Evolutionary conservation across 2,329 filamentous ascomycete species (phyloP).

Genomic region (Stylonectria norvegica): DNA sequence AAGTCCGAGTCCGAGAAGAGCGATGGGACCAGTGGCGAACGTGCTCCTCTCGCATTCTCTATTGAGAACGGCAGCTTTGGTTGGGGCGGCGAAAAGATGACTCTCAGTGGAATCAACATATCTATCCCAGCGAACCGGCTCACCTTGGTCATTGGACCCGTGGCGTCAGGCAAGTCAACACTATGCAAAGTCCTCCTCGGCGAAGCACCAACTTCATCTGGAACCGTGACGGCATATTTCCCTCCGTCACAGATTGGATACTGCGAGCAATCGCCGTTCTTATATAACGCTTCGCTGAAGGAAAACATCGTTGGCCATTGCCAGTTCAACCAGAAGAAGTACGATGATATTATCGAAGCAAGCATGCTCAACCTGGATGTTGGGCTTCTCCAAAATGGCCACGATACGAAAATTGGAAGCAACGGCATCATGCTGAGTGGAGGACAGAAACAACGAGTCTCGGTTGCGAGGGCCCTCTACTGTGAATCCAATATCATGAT

Average conservation of each 20-base stretch:
- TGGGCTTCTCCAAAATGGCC: constrained; percentile 30
- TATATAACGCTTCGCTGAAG: constrained; percentile 34
- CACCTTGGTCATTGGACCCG: constrained; percentile 37
- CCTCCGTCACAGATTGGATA: constrained; percentile 25
- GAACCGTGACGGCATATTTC: constrained; percentile 11
- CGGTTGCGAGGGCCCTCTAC: constrained; percentile 45
- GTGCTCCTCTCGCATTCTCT: constrained; percentile 5
- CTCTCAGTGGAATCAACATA: constrained; percentile 16
- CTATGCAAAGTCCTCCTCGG: constrained; percentile 36
- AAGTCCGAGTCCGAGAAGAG: constrained; percentile 9
- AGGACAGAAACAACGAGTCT: constrained; percentile 37
- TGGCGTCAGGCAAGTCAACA: constrained; percentile 36
- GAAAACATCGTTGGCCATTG: constrained; percentile 38
- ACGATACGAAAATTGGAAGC: constrained; percentile 38
- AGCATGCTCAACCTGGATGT: constrained; percentile 34
- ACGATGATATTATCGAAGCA: constrained; percentile 34
- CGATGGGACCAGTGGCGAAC: accelerated
- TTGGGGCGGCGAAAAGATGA: constrained; percentile 25
- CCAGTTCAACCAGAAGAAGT: constrained; percentile 29
- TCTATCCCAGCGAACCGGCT: constrained; percentile 20
- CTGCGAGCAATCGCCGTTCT: constrained; percentile 33
- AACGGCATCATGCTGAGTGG: constrained; percentile 42
- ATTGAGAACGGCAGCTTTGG: constrained; percentile 23
- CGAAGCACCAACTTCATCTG: constrained; percentile 23
- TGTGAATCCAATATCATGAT: constrained; percentile 37